Evolutionary conservation across 306 rosid species (phyloP), one percentile per base, ranked within the genome.

Genomic region (Cucumis sativus): DNA sequence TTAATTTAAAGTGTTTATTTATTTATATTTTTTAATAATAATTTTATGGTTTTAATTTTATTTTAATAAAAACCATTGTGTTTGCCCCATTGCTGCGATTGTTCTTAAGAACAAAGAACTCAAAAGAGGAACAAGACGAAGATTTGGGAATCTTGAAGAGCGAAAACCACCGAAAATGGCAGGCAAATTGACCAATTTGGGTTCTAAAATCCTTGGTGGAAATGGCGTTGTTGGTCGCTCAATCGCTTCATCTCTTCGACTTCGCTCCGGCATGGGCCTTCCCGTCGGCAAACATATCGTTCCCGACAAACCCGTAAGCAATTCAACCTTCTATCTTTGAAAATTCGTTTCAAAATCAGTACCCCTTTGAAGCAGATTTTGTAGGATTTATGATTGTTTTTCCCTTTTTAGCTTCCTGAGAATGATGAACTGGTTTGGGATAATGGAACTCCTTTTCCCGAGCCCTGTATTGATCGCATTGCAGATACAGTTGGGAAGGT

Each of bases 401-500:
- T 47, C 77, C 64, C 17, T 72, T 83, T 79, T 80, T 91, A 92
- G 97, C 91, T 93, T 69, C 83, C 74, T 16, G 85, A 82, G 33
- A 91, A 96, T 70, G 98, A 96, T 5, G 98, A 96, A 81, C 87
- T 92, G 78, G n/a, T 83, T 76, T 96, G 98, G 97, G 99, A 96
- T 83, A 92, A 96, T 33, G 98, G 99, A 37, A 96, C 97, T 65
- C 23, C 91, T 52, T 91, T 85, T 81, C 99, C 99, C 12, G 98
- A 96, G 81, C 99, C 99, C 55, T 96, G 98, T 58, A 89, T 92
- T 10, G 98, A 96, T 89, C 98, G 99, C 23, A 92, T 92, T 75
- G 98, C 99, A 16, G 97, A 96, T 68, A 92, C 99, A 0, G 88
- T 96, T 6, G 99, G 99, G 75, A 89, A 92, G 96, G 97, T 85